Conservation (phyloP, 169 alveolate genomes). For the Theileria orientalis region DNA sequence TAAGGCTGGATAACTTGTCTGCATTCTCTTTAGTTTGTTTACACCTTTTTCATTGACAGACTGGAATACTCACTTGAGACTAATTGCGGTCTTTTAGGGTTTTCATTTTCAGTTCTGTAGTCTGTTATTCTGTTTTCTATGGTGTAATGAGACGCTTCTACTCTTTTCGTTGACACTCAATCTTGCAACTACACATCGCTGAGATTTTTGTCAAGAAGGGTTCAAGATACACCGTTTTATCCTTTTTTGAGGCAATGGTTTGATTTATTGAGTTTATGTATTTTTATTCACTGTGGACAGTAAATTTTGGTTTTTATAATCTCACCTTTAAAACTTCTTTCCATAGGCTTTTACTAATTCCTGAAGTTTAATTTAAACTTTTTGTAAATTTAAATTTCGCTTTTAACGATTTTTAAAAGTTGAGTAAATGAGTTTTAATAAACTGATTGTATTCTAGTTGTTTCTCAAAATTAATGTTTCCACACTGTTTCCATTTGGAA, state of each 20-base stretch:
- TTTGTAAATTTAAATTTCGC: no score
- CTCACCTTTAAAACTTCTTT: no score
- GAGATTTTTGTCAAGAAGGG: not conserved
- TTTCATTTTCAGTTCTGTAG: not conserved
- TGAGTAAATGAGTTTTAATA: no score
- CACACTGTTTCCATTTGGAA: no score
- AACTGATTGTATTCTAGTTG: no score
- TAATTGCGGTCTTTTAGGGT: not conserved
- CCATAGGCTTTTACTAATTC: no score
- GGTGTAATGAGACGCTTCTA: constrained; percentile 8
- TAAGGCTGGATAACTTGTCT: constrained; percentile 11
- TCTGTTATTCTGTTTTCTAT: not conserved
- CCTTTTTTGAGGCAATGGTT: not conserved
- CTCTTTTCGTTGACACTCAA: not conserved
- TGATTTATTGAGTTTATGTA: not conserved
- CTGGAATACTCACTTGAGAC: constrained; percentile 1
- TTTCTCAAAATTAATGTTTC: no score
- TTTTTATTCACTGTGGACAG: no score
- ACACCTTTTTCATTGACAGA: not conserved
- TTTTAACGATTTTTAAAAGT: no score
- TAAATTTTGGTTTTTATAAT: no score
- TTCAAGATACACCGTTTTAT: not conserved
- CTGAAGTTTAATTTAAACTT: no score
- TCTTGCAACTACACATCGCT: constrained; percentile 1
- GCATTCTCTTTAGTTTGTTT: not conserved